A percentile compares a stretch with the other conserved stretches of the same genome.
Evolutionary conservation across 2,329 filamentous ascomycete genomes (phyloP).

Genomic region (Xylariales sp.): DNA sequence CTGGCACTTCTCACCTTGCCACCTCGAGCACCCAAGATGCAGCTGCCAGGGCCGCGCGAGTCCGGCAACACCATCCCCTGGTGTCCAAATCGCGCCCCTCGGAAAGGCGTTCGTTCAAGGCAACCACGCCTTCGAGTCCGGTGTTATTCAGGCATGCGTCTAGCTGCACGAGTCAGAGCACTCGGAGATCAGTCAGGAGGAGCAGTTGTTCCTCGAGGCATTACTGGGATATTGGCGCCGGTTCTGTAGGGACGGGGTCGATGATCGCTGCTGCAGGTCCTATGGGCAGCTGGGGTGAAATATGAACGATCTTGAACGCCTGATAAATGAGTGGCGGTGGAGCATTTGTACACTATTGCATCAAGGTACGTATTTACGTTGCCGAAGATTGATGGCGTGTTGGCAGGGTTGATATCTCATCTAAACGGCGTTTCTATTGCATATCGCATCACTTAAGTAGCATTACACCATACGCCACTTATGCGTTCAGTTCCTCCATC

Average conservation of each 20-base stretch:
- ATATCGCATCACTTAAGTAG: too few species aligned
- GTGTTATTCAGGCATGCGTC: constrained; percentile 45
- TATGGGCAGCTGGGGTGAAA: constrained; percentile 77
- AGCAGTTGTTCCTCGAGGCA: constrained; percentile 69
- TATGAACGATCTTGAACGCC: constrained; percentile 25
- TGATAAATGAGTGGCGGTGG: too few species aligned
- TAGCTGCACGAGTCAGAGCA: constrained; percentile 86
- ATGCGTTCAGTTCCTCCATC: too few species aligned
- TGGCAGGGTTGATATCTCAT: too few species aligned
- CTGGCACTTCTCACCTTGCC: constrained; percentile 43
- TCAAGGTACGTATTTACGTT: background rate
- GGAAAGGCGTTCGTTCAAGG: constrained; percentile 55
- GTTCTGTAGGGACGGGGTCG: constrained; percentile 71
- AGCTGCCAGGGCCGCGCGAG: constrained; percentile 74
- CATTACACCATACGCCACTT: too few species aligned
- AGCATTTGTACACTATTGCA: constrained; percentile 5
- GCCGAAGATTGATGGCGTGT: too few species aligned
- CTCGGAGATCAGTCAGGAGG: constrained; percentile 63
- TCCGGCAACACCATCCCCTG: constrained; percentile 84
- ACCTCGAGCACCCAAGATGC: constrained; percentile 56
- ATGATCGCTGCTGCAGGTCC: constrained; percentile 61
- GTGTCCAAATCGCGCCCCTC: constrained; percentile 56
- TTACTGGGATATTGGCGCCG: constrained; percentile 83
- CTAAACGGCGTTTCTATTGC: too few species aligned
- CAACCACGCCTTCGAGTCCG: constrained; percentile 44